phyloP scores from a whole-genome alignment of 768 basidiomycete species.

The Clavulina sp. region DNA sequence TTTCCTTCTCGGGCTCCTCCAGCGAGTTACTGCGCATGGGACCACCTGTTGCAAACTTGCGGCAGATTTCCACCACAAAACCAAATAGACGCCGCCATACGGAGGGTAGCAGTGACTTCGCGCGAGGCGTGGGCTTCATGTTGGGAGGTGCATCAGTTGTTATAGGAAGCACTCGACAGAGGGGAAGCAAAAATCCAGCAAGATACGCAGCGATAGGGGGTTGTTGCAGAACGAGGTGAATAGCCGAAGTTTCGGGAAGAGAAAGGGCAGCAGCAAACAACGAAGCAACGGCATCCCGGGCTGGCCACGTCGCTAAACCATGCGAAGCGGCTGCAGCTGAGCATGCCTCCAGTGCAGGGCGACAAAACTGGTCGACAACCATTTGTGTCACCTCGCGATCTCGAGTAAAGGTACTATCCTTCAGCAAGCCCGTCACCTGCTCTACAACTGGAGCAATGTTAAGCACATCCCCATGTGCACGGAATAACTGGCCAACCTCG shows the following conservation, averaged over 20 bases:
- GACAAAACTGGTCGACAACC: conserved; percentile 20
- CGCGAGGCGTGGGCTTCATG: neutral
- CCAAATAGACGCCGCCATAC: neutral
- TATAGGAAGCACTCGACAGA: conserved; percentile 43
- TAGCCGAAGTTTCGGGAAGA: conserved; percentile 33
- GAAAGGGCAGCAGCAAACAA: conserved; percentile 25
- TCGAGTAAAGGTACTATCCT: conserved; percentile 31
- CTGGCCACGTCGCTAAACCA: conserved; percentile 24
- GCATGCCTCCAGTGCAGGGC: conserved; percentile 29
- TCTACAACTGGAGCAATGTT: conserved; percentile 45
- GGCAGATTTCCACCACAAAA: neutral
- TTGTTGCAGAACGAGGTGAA: conserved; percentile 39
- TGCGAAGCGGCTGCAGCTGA: conserved; percentile 28
- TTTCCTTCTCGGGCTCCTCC: neutral
- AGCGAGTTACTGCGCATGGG: too few relatives aligned
- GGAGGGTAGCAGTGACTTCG: neutral
- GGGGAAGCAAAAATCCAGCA: conserved; percentile 44
- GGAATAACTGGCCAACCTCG: conserved; percentile 39
- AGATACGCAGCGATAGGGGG: conserved; percentile 41
- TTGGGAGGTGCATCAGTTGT: conserved; percentile 26
- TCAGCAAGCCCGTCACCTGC: conserved; percentile 31
- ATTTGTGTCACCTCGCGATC: conserved; percentile 13
- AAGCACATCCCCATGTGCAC: conserved; percentile 28
- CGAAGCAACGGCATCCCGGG: conserved; percentile 16
- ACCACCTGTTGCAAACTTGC: too few relatives aligned